Conservation (phyloP, 2,329 filamentous ascomycete genomes). For the Cryphonectria parasitica region DNA sequence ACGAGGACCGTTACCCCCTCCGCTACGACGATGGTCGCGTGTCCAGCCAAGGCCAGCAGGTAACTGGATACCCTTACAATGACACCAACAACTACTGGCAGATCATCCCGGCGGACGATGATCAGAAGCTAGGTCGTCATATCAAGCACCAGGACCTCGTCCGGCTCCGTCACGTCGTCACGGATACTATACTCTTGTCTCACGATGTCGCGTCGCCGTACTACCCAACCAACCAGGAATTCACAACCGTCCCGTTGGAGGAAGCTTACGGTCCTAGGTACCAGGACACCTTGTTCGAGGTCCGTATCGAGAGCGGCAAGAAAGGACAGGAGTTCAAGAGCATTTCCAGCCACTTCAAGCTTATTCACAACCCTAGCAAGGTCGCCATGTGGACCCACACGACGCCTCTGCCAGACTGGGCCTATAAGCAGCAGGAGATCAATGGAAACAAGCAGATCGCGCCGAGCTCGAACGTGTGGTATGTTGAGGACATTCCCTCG, state of each 20-base stretch:
- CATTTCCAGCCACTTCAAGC: conserved; percentile 90
- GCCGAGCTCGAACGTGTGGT: conserved; percentile 92
- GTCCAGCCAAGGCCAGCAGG: conserved; percentile 96
- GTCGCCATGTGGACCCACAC: conserved; percentile 99
- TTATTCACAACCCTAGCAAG: conserved; percentile 91
- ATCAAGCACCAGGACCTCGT: conserved; percentile 86
- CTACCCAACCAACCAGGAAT: conserved; percentile 97
- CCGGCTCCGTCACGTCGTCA: conserved; percentile 83
- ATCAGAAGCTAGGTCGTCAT: conserved; percentile 60
- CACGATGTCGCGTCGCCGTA: conserved; percentile 97
- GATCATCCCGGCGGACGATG: conserved; percentile 72
- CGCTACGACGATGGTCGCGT: conserved; percentile 97
- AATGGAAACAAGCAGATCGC: conserved; percentile 97
- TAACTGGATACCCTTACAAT: conserved; percentile 96
- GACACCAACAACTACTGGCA: conserved; percentile 99
- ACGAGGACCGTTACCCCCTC: conserved; percentile 84
- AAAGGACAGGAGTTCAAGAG: conserved; percentile 82
- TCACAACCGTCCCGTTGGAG: conserved; percentile 78
- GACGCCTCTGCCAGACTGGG: conserved; percentile 95
- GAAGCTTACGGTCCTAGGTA: conserved; percentile 74
- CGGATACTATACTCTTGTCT: conserved; percentile 83
- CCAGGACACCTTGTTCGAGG: conserved; percentile 92
- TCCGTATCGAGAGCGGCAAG: conserved; percentile 88
- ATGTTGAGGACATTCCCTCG: conserved; percentile 87
- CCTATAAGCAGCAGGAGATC: conserved; percentile 95